Evolutionary conservation across 805 yeast species (phyloP), one percentile per base, ranked within the genome.

Genomic region (Saccharomycopsis selenospora): DNA sequence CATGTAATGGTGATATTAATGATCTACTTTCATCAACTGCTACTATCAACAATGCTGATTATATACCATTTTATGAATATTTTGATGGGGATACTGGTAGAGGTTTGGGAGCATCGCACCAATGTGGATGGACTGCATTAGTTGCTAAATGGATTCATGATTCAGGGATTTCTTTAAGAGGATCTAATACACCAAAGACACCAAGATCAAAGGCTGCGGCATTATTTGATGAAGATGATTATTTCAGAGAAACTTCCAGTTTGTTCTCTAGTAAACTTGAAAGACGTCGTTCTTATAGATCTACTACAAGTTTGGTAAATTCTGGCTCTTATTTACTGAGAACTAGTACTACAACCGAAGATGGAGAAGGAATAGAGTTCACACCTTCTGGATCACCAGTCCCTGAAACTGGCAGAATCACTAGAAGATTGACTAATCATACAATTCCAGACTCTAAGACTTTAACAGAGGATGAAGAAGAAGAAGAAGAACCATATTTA

Each of bases 11-110:
- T 36, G 85, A 78, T 40, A 75, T 80, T 48, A 67, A 70, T 27
- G 53, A 49, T 17, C n/a, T n/a, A n/a, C n/a, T n/a, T 30, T 48
- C 20, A 33, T 22, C 4, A 52, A 52, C 28, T 43, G 40, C 36
- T 95, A 86, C 62, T 80, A 78, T 46, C 62, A 77, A 61, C 90
- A n/a, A 87, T 70, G 77, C 76, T 58, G 95, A 88, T 52, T 75
- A 77, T 55, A 76, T 86, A 40, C 29, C 29, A 54, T 89, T 86
- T 62, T 85, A 78, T 62, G 97, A 89, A 68, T 89, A 83, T 63
- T 89, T 89, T 62, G 95, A 89, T 59, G 96, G 95, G 56, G 97
- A 89, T 62, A 84, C 93, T 2, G 97, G 97, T 36, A 76, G 95
- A 56, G 97, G 96, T 4, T 67, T 89, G 49, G 97, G 97, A 28